Evolutionary conservation across 345 rosid genomes (phyloP).

Genomic region (Lumnitzera racemosa): DNA sequence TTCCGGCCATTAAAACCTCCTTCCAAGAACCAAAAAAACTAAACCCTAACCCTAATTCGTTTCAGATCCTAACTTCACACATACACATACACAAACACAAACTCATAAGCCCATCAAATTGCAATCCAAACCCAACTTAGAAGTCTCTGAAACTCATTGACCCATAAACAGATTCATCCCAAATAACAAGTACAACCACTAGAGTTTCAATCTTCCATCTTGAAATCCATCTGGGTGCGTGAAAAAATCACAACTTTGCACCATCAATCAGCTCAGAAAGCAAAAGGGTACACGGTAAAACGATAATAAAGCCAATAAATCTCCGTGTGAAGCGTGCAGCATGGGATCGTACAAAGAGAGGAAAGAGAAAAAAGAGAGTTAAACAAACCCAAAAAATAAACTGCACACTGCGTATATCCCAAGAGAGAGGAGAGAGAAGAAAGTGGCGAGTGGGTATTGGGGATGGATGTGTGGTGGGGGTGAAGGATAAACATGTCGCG

Average conservation of each 20-base stretch:
- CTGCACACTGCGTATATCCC: neutral
- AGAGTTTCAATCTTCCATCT: too few species aligned
- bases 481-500: too few species aligned
- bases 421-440: conserved; percentile 1
- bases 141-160: too few species aligned
- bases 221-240: too few species aligned
- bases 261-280: too few species aligned
- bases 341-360: neutral
- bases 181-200: too few species aligned
- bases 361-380: neutral
- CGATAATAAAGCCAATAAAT: too few species aligned
- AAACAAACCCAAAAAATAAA: neutral
- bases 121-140: neutral
- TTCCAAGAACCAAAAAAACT: neutral
- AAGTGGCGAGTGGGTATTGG: neutral
- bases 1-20: conserved; percentile 51
- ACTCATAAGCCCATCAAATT: neutral
- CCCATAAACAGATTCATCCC: too few species aligned
- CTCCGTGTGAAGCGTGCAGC: neutral
- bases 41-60: neutral
- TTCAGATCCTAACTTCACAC: neutral
- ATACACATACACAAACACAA: neutral
- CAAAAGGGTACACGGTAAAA: too few species aligned
- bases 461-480: neutral
- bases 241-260: neutral